A percentile compares a stretch with the other conserved stretches of the same genome.
These are phyloP conservation scores for Mycosphaerella sp. DNA, from an alignment of 2,329 filamentous ascomycete species.

Conservation along the genomic window DNA sequence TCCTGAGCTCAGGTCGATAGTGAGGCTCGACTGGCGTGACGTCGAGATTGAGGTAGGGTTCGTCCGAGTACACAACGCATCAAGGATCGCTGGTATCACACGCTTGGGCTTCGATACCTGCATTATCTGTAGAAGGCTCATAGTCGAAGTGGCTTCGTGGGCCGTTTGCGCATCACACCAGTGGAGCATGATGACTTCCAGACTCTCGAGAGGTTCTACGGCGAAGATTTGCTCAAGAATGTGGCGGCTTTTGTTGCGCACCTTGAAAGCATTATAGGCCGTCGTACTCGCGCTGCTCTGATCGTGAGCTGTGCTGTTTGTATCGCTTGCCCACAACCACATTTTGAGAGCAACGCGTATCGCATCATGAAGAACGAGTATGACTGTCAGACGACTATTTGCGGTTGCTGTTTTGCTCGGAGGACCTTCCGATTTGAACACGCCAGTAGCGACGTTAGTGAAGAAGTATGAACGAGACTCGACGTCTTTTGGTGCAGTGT, in stretches of 20 bases:
- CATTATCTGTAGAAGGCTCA: slow-evolving; percentile 82
- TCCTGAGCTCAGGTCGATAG: slow-evolving; percentile 72
- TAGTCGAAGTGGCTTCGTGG: slow-evolving; percentile 51
- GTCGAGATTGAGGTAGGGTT: slow-evolving; percentile 76
- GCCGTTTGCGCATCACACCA: slow-evolving; percentile 57
- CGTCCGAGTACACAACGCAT: slow-evolving; percentile 90
- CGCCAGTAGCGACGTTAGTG: slow-evolving; percentile 87
- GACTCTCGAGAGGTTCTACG: slow-evolving; percentile 84
- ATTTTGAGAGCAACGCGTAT: slow-evolving; percentile 88
- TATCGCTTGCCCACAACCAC: slow-evolving; percentile 83
- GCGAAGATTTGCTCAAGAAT: slow-evolving; percentile 89
- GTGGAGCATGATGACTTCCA: slow-evolving; percentile 82
- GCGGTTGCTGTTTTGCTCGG: slow-evolving; percentile 71
- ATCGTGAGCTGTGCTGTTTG: slow-evolving; percentile 54
- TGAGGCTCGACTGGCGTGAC: slow-evolving; percentile 77
- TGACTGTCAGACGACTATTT: slow-evolving; percentile 85
- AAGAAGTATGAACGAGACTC: slow-evolving; percentile 76
- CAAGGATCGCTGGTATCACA: slow-evolving; percentile 89
- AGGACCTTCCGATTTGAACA: slow-evolving; percentile 72
- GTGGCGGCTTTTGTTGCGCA: slow-evolving; percentile 81
- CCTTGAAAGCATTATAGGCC: slow-evolving; percentile 85
- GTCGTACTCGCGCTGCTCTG: slow-evolving; percentile 62
- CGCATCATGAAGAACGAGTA: slow-evolving; percentile 94
- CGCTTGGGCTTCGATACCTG: slow-evolving; percentile 87
- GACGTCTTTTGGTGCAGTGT: slow-evolving; percentile 65